Base-by-base conservation (phyloP, 192 early-diverging fungal genomes). In the Backusella tuberculispora region DNA sequence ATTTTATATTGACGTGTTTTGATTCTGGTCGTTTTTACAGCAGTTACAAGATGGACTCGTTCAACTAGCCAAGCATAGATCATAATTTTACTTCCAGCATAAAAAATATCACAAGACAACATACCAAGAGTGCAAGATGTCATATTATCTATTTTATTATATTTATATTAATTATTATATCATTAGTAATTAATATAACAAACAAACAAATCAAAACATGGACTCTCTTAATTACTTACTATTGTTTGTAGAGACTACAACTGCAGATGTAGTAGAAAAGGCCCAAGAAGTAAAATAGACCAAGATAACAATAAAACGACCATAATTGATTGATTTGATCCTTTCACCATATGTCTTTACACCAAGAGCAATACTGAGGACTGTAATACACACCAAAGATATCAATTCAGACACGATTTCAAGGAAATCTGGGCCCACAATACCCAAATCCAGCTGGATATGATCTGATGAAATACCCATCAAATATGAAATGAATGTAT, bases 221-320 rank as follows among this genome's bases (percentile, higher is more conserved):
- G 6, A 19, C 2, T 19, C 1, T 38, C 3, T 63, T 34, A 2
- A 34, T 34, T 34, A 5, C 45, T 75, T 83, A 72, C 84, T 78
- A 14, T 79, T 53, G 65, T 86, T 86, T 38, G 85, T 86, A 1
- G 85, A 83, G 4, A 84, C 76, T 17, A 87, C 41, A 5, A 85
- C 44, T 4, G 76, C 75, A 0, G 82, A 77, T 3, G 79, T 78
- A 12, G 76, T 75, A 17, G 84, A 68, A 53, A 87, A 87, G 0
- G 78, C 68, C 83, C 85, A 87, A 14, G 84, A 83, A n/a, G 69
- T 64, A 5, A 76, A 68, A 40, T 87, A 85, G 6, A 87, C 60
- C 0, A 80, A 47, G 5, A 85, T 73, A 37, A 87, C 82, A 2
- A 85, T 56, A 24, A 81, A 53, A 3, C 82, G 81, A 6, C 84